Evolutionary conservation across 1,284 basidiomycete genomes (phyloP).

Genomic region (Cryptococcus sp.): DNA sequence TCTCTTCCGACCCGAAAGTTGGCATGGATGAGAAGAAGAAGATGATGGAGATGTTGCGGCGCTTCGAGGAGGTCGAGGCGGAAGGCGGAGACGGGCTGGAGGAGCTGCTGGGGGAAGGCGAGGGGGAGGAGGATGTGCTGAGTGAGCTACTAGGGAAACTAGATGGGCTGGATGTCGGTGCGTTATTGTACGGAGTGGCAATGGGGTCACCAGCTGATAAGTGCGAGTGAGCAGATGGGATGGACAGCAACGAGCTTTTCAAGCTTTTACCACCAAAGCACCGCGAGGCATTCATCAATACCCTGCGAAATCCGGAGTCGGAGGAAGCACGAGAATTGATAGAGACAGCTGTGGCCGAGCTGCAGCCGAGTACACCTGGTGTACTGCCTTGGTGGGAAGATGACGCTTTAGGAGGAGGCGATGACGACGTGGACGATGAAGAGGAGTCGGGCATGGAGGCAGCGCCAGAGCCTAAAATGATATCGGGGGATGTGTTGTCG

Average conservation of each 20-base stretch:
- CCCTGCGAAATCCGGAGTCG: constrained; percentile 40
- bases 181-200: constrained; percentile 5
- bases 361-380: constrained; percentile 3
- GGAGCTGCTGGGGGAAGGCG: constrained; percentile 25
- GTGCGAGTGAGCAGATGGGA: constrained; percentile 27
- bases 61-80: constrained; percentile 43
- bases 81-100: constrained; percentile 26
- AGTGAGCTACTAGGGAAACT: constrained; percentile 29
- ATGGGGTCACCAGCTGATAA: not conserved
- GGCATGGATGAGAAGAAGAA: constrained; percentile 40
- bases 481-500: constrained; percentile 6
- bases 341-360: constrained; percentile 24
- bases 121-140: constrained; percentile 31
- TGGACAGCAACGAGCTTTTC: constrained; percentile 47
- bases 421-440: constrained; percentile 13
- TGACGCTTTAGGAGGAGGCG: not conserved
- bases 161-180: constrained; percentile 42
- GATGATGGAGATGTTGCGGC: constrained; percentile 47
- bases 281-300: constrained; percentile 42
- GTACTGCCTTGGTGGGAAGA: constrained; percentile 37
- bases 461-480: constrained; percentile 6
- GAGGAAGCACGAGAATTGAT: constrained; percentile 35
- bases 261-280: constrained; percentile 41
- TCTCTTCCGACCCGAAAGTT: constrained; percentile 34
- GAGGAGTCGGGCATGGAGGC: not conserved